Conservation (phyloP, 2,329 filamentous ascomycete genomes). For the Alternaria dauci region DNA sequence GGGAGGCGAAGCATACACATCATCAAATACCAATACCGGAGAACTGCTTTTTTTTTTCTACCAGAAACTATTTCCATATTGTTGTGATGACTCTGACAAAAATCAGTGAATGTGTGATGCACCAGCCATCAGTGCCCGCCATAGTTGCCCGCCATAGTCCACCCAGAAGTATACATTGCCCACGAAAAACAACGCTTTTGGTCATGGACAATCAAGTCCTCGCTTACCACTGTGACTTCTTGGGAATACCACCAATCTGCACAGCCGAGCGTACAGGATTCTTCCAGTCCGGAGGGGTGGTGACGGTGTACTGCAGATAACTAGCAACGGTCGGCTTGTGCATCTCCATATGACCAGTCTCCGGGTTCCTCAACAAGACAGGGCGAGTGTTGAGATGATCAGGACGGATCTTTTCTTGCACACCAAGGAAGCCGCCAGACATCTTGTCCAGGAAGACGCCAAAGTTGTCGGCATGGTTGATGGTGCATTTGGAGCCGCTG, state of each 20-base stretch:
- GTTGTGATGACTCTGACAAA: not conserved
- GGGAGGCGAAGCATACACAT: conserved; percentile 3
- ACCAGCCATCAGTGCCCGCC: not conserved
- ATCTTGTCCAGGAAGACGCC: conserved; percentile 49
- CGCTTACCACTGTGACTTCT: conserved; percentile 9
- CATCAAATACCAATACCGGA: not conserved
- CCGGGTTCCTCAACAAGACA: conserved; percentile 26
- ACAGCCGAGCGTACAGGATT: conserved; percentile 24
- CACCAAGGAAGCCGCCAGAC: conserved; percentile 54
- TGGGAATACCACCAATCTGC: conserved; percentile 25
- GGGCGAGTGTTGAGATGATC: conserved; percentile 41
- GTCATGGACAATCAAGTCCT: not conserved
- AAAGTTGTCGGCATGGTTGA: conserved; percentile 50
- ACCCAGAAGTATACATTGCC: not conserved
- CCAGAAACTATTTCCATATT: not conserved
- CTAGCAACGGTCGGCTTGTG: conserved; percentile 37
- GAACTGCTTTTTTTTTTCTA: not conserved
- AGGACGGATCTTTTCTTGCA: conserved; percentile 41
- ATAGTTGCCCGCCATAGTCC: not conserved
- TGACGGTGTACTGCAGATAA: conserved; percentile 44
- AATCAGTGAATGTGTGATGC: not conserved
- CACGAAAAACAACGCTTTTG: not conserved
- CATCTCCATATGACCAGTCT: conserved; percentile 32
- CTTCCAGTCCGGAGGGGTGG: conserved; percentile 45
- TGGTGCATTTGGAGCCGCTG: conserved; percentile 38